phyloP scores from a whole-genome alignment of 2,329 filamentous ascomycete species.

The Fusarium sp. region DNA sequence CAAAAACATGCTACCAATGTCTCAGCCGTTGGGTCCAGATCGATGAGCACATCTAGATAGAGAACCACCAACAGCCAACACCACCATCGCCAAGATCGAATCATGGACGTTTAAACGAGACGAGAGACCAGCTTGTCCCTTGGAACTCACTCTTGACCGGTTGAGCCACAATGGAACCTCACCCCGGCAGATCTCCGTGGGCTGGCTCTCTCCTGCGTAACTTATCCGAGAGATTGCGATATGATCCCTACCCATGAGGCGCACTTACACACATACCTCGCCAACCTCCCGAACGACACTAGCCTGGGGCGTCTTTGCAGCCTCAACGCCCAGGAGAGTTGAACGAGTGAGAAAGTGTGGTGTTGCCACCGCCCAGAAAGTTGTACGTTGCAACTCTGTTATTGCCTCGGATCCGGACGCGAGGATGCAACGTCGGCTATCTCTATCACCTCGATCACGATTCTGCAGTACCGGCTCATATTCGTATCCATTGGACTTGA shows the following conservation, averaged over 20 bases:
- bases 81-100: neutral
- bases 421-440: constrained; percentile 40
- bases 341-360: constrained; percentile 19
- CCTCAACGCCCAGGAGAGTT: neutral
- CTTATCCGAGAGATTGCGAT: constrained; percentile 23
- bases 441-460: constrained; percentile 22
- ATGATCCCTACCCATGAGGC: constrained; percentile 31
- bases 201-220: neutral
- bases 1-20: neutral
- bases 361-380: constrained; percentile 29
- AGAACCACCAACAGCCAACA: neutral
- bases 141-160: neutral
- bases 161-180: neutral
- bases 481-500: constrained; percentile 5
- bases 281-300: constrained; percentile 20
- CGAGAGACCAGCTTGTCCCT: neutral
- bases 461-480: constrained; percentile 6
- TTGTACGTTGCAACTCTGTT: constrained; percentile 20
- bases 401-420: constrained; percentile 8
- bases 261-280: constrained; percentile 20
- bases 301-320: neutral
- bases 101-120: neutral
- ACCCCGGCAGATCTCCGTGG: constrained; percentile 8
- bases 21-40: neutral
- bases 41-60: neutral